These are phyloP conservation scores for Circinella umbellata DNA, from an alignment of 371 early-diverging fungal species.

Conservation along the genomic window DNA sequence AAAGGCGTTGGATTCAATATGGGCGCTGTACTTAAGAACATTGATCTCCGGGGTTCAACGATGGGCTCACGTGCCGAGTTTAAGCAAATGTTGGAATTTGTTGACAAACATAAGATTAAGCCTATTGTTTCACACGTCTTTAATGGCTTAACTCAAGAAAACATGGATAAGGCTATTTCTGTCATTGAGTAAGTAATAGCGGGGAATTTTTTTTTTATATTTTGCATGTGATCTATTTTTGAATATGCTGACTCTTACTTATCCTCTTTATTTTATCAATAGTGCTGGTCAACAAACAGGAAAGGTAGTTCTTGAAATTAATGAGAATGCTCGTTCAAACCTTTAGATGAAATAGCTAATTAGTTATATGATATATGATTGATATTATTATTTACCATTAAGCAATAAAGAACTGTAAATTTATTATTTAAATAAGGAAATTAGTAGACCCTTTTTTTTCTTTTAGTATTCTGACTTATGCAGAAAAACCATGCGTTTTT, in stretches of 20 bases:
- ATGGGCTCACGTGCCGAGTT: constrained; percentile 75
- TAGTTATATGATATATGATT: neutral
- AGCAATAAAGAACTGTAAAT: neutral
- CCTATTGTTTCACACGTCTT: constrained; percentile 70
- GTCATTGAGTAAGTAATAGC: constrained; percentile 6
- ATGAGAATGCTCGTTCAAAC: constrained; percentile 3
- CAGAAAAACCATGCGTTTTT: too few species aligned
- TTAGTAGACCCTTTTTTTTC: too few species aligned
- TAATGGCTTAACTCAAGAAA: constrained; percentile 51
- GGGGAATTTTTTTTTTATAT: constrained; percentile 19
- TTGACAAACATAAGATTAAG: constrained; percentile 56
- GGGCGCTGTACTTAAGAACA: constrained; percentile 57
- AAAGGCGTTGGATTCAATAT: constrained; percentile 52
- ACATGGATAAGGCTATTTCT: constrained; percentile 48
- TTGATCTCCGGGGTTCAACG: constrained; percentile 64
- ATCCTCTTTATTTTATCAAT: neutral
- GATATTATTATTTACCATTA: too few species aligned
- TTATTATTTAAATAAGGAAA: too few species aligned
- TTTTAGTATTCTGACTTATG: too few species aligned
- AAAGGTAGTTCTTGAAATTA: constrained; percentile 25
- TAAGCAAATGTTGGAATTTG: constrained; percentile 64
- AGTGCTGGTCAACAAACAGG: constrained; percentile 27
- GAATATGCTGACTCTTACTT: neutral
- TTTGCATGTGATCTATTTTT: constrained; percentile 17
- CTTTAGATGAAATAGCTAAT: neutral